Evolutionary conservation across 306 rosid genomes (phyloP), one percentile per base, ranked within the genome.

Genomic region (Cucurbita maxima): DNA sequence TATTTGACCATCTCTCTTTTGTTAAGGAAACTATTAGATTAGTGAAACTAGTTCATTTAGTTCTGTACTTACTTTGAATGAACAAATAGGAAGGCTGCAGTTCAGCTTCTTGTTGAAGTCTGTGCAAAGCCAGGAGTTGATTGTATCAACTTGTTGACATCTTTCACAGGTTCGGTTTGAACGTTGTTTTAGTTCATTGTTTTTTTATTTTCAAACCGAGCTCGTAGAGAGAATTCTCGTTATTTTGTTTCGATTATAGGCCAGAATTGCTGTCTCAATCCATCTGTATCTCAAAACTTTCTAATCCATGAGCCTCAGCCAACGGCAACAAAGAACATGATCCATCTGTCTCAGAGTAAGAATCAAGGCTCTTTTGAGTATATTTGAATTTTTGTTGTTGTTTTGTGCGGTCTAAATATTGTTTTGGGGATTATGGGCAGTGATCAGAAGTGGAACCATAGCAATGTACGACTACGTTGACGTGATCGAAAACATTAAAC

Each of bases 301-400:
- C 82, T 94, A 74, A 89, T 82, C 18, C 92, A 91, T 14, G 99
- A 94, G 77, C 97, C 96, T 76, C 99, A 91, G 77, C 79, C 99
- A 73, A 77, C 96, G 6, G 86, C 99, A 50, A 94, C 96, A 16
- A 91, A 89, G 85, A 89, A 89, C 88, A 78, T 91, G 95, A 78
- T 94, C 64, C 97, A 94, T 83, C 73, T 91, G 22, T 81, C 97
- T 82, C 97, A 93, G 76, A 93, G 98, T 90, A 83, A 61, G 81
- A n/a, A 16, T 72, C 60, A 51, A 25, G 38, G 10, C 12, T 53
- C 57, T 52, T 55, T 12, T 15, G 53, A 63, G 36, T 64, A 20
- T 11, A 44, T 7, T 68, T 45, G 18, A 67, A 40, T 20, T 1
- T 67, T 16, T 30, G 58, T 50, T 34, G 37, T 34, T 48, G 22